Evolutionary conservation across 1,139 yeast species (phyloP).

Genomic region (Schizosaccharomyces versatilis): DNA sequence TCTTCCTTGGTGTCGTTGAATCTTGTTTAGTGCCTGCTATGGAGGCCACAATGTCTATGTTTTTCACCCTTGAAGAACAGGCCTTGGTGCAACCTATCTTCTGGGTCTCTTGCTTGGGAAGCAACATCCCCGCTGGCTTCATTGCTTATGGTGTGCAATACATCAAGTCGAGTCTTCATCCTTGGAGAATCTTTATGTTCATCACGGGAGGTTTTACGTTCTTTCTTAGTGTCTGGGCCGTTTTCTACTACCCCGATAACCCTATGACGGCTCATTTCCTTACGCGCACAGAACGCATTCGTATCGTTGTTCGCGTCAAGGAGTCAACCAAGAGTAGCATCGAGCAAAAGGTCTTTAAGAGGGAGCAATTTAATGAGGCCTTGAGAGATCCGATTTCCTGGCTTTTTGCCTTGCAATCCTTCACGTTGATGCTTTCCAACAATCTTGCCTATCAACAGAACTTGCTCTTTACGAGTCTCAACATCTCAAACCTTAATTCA

Average conservation of each 20-base stretch:
- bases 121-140: not conserved
- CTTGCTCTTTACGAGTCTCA: not conserved
- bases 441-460: constrained; percentile 21
- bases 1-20: constrained; percentile 28
- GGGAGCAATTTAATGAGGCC: constrained; percentile 25
- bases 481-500: not conserved
- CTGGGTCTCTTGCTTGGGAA: not conserved
- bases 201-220: constrained; percentile 27
- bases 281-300: constrained; percentile 18
- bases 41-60: not conserved
- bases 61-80: not conserved
- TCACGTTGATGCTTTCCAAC: constrained; percentile 27
- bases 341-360: constrained; percentile 27
- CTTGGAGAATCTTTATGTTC: constrained; percentile 18
- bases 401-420: constrained; percentile 23
- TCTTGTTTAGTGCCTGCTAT: constrained; percentile 22
- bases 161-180: not conserved
- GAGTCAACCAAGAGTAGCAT: constrained; percentile 25
- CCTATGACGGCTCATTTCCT: constrained; percentile 19
- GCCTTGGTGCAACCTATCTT: not conserved
- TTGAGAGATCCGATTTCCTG: constrained; percentile 29
- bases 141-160: constrained; percentile 1
- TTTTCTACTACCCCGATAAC: constrained; percentile 28
- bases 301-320: constrained; percentile 29
- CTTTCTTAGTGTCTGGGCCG: constrained; percentile 14